Base-by-base conservation (phyloP, 306 rosid genomes). In the Ammopiptanthus mongolicus region DNA sequence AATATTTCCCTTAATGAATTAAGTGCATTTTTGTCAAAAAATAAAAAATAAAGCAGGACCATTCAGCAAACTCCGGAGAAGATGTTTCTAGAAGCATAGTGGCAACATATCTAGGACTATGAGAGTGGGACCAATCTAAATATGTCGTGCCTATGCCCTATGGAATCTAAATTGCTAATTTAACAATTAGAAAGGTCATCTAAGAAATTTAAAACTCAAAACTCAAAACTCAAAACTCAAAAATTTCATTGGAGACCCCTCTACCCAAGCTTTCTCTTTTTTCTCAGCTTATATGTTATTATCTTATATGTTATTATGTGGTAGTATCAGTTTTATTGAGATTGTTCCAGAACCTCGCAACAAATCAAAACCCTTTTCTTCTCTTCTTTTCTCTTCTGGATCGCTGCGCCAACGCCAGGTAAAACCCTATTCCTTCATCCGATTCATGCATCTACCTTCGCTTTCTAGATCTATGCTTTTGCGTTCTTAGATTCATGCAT, bases 61-160 rank as follows among this genome's bases (percentile, higher is more conserved):
- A 12, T 12, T 42, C 48, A 42, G 3, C 48, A 42, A 5, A 5
- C 3, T 8, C 13, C 17, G 15, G 22, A 6, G 78, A 46, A 84
- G 89, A 87, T 80, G 72, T 81, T 90, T 88, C 91, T 76, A 86
- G 96, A 90, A 90, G 71, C 18, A 67, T 0, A 0, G 3, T 8
- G 34, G 81, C 6, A 10, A 67, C 52, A 19, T n/a, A 1, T n/a
- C 2, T 48, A 15, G 1, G 21, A n/a, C 12, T 52, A 2, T 36
- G 48, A 41, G 2, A 2, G 41, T 34, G 57, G 81, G 73, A 58
- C 85, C 69, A 19, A 71, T 50, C 47, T 2, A 29, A 36, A 2
- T 36, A 36, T 36, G 10, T 36, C 41, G 11, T 36, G n/a, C n/a
- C n/a, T n/a, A n/a, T n/a, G n/a, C n/a, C 10, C 10, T 2, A 4